phyloP scores from a whole-genome alignment of 176 grass and related monocot species.

The Cenchrus americanus region DNA sequence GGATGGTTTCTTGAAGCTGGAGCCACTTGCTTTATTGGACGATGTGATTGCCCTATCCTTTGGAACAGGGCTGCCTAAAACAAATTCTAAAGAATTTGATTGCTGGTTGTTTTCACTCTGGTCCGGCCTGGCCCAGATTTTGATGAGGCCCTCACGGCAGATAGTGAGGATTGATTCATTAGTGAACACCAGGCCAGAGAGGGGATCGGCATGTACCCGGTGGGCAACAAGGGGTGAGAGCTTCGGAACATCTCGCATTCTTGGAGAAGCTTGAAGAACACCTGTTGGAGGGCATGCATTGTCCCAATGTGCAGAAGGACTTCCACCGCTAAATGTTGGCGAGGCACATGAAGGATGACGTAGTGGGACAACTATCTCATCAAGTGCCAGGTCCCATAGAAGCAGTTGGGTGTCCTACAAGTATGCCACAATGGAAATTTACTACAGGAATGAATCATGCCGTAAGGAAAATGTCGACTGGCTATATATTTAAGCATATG shows the following conservation, averaged over 20 bases:
- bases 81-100: conserved; percentile 61
- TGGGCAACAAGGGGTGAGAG: conserved; percentile 85
- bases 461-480: conserved; percentile 16
- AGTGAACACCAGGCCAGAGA: conserved; percentile 80
- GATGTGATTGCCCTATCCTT: conserved; percentile 60
- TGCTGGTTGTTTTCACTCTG: conserved; percentile 55
- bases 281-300: conserved; percentile 63
- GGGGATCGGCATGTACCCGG: conserved; percentile 71
- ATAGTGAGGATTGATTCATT: conserved; percentile 76
- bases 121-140: conserved; percentile 77
- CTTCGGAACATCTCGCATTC: conserved; percentile 85
- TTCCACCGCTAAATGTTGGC: conserved; percentile 74
- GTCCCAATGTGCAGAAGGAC: conserved; percentile 86
- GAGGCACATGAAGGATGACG: conserved; percentile 73
- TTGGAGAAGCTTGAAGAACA: conserved; percentile 80
- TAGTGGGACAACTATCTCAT: conserved; percentile 93
- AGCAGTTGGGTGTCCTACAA: conserved; percentile 85
- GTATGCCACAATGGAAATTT: conserved; percentile 5
- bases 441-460: conserved; percentile 11
- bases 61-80: conserved; percentile 34
- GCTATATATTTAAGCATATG: background rate
- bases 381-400: conserved; percentile 85
- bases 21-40: conserved; percentile 51
- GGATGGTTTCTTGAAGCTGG: conserved; percentile 73
- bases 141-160: conserved; percentile 82